Percentiles rank a stretch among this genome's conserved stretches.
These are phyloP conservation scores for Diplodia mutila DNA, from an alignment of 2,329 filamentous ascomycete species.

Conservation along the genomic window DNA sequence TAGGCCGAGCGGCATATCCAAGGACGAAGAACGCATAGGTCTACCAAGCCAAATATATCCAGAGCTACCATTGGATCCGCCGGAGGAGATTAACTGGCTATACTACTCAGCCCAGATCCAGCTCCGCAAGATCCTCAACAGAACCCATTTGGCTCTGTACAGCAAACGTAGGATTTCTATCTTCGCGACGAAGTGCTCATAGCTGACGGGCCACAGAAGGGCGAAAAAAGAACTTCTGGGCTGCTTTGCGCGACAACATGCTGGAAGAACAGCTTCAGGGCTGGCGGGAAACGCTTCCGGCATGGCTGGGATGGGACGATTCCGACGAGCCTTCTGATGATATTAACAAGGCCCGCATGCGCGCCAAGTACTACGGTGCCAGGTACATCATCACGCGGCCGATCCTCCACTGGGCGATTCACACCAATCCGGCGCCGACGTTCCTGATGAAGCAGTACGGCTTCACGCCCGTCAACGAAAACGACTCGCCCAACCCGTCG, in stretches of 20 bases:
- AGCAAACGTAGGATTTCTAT: slow-evolving; percentile 41
- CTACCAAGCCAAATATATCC: slow-evolving; percentile 63
- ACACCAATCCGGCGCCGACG: no score
- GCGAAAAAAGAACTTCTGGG: slow-evolving; percentile 42
- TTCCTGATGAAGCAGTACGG: no score
- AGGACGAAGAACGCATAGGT: slow-evolving; percentile 64
- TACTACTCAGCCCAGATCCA: slow-evolving; percentile 66
- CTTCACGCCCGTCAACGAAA: no score
- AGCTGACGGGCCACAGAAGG: slow-evolving; percentile 28
- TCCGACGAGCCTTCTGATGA: slow-evolving; percentile 71
- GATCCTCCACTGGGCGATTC: no score
- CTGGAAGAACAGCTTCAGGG: slow-evolving; percentile 44
- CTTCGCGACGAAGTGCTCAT: slow-evolving; percentile 35
- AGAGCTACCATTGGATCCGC: slow-evolving; percentile 25
- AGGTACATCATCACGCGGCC: slow-evolving; percentile 85
- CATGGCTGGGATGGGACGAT: slow-evolving; percentile 64
- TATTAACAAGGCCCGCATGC: slow-evolving; percentile 79
- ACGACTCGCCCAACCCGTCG: no score
- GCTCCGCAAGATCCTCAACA: slow-evolving; percentile 60
- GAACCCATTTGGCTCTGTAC: slow-evolving; percentile 60
- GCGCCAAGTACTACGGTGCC: slow-evolving; percentile 94
- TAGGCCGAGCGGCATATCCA: slow-evolving; percentile 63
- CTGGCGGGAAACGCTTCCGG: slow-evolving; percentile 58
- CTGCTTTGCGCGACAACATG: slow-evolving; percentile 38
- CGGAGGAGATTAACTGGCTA: slow-evolving; percentile 53